Evolutionary conservation across 2,329 filamentous ascomycete species (phyloP).

Genomic region (Colletotrichum echinochloae): DNA sequence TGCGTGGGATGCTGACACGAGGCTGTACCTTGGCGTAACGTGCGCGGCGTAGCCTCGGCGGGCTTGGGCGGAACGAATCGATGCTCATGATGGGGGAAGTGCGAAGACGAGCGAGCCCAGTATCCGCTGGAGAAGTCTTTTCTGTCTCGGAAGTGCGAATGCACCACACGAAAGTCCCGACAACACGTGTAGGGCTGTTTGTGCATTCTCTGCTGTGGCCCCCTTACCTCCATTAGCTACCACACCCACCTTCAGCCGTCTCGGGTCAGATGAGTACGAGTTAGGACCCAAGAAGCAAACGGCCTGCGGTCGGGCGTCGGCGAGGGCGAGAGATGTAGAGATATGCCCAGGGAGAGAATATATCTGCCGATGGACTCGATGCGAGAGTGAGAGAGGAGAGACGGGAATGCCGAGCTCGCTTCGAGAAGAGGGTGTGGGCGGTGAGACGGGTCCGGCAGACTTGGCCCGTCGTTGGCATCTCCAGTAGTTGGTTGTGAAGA

Average conservation of each 20-base stretch:
- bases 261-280: neutral
- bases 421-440: conserved; percentile 24
- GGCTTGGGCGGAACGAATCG: neutral
- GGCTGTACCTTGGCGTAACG: conserved; percentile 12
- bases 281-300: neutral
- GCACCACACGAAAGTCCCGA: neutral
- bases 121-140: conserved; percentile 25
- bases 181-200: neutral
- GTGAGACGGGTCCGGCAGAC: conserved; percentile 25
- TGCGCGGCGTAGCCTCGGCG: conserved; percentile 4
- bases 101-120: neutral
- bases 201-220: neutral
- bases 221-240: neutral
- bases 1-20: conserved; percentile 2
- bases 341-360: conserved; percentile 18
- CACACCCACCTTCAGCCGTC: neutral
- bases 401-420: neutral
- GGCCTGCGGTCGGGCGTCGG: neutral
- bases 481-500: conserved; percentile 11
- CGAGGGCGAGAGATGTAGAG: neutral
- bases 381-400: too few species aligned
- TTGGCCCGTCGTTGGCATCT: neutral
- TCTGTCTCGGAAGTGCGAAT: neutral
- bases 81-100: neutral
- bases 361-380: neutral